A percentile compares a stretch with the other conserved stretches of the same genome.
phyloP scores from a whole-genome alignment of 139 green algal species.

The Dunaliella sp. region DNA sequence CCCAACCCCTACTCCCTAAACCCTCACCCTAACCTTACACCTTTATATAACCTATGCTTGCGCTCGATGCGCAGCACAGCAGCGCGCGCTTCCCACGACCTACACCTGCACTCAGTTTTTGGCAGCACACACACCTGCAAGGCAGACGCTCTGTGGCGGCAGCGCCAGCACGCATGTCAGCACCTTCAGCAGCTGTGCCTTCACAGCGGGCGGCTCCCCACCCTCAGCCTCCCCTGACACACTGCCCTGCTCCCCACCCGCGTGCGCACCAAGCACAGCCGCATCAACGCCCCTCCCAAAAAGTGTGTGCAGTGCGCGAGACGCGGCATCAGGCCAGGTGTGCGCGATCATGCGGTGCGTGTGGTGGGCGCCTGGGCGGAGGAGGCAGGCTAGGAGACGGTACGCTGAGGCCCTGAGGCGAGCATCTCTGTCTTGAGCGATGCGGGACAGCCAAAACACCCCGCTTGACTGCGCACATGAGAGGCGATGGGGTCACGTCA shows the following conservation, averaged over 20 bases:
- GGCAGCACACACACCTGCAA: constrained; percentile 11
- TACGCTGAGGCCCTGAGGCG: constrained; percentile 18
- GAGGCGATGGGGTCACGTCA: too few relatives aligned
- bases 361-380: constrained; percentile 21
- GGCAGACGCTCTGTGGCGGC: not conserved
- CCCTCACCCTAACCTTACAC: too few relatives aligned
- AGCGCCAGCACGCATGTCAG: constrained; percentile 12
- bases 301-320: not conserved
- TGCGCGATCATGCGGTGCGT: constrained; percentile 33
- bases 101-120: too few relatives aligned
- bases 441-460: constrained; percentile 45
- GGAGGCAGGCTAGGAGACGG: constrained; percentile 32
- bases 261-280: not conserved
- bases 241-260: too few relatives aligned
- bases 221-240: constrained; percentile 13
- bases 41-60: too few relatives aligned
- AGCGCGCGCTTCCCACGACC: too few relatives aligned
- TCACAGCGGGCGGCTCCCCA: constrained; percentile 26
- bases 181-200: constrained; percentile 33
- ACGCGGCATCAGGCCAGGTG: constrained; percentile 47
- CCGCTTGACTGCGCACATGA: constrained; percentile 34
- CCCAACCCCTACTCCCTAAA: too few relatives aligned
- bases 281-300: not conserved
- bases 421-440: constrained; percentile 34
- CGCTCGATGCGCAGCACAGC: too few relatives aligned